phyloP scores from a whole-genome alignment of 192 early-diverging fungal species.

The Dispira parvispora region DNA sequence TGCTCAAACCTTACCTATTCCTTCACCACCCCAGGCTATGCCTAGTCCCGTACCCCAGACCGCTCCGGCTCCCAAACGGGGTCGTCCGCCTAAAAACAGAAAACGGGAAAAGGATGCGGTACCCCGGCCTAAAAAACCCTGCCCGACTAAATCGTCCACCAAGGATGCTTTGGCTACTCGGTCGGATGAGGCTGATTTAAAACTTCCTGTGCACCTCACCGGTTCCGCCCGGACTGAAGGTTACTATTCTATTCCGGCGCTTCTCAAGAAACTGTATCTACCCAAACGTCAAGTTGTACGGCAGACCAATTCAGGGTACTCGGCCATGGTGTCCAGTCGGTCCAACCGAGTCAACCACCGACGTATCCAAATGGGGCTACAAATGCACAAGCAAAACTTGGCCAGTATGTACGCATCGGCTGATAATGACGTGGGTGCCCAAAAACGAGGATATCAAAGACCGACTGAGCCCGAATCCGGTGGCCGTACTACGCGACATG shows the following conservation, averaged over 20 bases:
- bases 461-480: background rate
- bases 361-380: slow-evolving; percentile 36
- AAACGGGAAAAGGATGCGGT: background rate
- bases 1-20: background rate
- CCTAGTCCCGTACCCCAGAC: slow-evolving; percentile 3
- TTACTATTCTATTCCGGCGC: slow-evolving; percentile 46
- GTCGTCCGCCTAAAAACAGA: background rate
- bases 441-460: background rate
- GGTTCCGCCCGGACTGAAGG: slow-evolving; percentile 77
- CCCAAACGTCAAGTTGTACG: slow-evolving; percentile 18
- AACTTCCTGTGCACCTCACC: slow-evolving; percentile 32
- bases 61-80: background rate
- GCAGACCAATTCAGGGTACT: slow-evolving; percentile 10
- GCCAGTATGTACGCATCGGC: background rate
- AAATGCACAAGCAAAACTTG: slow-evolving; percentile 26
- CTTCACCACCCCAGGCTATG: slow-evolving; percentile 19
- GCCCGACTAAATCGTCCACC: background rate
- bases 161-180: background rate
- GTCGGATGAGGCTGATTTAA: background rate
- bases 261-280: slow-evolving; percentile 47
- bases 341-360: slow-evolving; percentile 52
- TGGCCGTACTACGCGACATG: slow-evolving; percentile 11
- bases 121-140: background rate
- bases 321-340: slow-evolving; percentile 35
- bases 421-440: background rate